Evolutionary conservation across 495 filamentous ascomycete genomes (phyloP), one percentile per base, ranked within the genome.

Genomic region (Annulohypoxylon stygium): DNA sequence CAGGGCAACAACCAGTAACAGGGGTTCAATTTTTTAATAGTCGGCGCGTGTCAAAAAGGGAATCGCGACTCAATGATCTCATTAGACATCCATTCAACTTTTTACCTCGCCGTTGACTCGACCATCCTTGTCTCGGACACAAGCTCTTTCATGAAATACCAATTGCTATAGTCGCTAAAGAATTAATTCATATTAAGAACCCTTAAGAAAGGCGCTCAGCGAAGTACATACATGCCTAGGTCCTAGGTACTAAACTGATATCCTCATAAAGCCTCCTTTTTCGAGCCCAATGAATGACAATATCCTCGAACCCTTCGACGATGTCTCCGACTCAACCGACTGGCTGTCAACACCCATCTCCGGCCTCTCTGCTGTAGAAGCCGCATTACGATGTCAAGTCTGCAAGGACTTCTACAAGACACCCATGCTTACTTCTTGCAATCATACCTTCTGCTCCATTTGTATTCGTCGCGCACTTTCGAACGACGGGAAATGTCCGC

Each of bases 341-440:
- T 99, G 96, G 97, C 83, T 93, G 14, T 75, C 83, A n/a, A 98
- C 96, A 20, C 88, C 90, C 0, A 84, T 98, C 8, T 86, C 90
- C 2, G 81, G 86, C 37, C 86, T 99, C 64, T 84, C 89, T 55
- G 84, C 90, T 5, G 87, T 99, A 62, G 96, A 99, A 75, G 89
- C 93, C 45, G 89, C 93, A 14, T 86, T 99, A 14, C 93, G 95
- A 71, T 99, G 96, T 81, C 92, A 98, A 75, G 91, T 99, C 65
- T 99, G 96, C 87, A 98, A 98, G 81, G 96, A 99, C 79, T 97
- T 98, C 81, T 98, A 92, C 83, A 87, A 88, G 68, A 94, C 93
- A 23, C 96, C 96, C 0, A 95, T 99, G 85, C 90, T 98, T 61
- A 99, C 96, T 1, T 91, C 91, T 0, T 99, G 96, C 85, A 92